Evolutionary conservation across 2,329 filamentous ascomycete species (phyloP).

Genomic region (Trichoderma atroviride): DNA sequence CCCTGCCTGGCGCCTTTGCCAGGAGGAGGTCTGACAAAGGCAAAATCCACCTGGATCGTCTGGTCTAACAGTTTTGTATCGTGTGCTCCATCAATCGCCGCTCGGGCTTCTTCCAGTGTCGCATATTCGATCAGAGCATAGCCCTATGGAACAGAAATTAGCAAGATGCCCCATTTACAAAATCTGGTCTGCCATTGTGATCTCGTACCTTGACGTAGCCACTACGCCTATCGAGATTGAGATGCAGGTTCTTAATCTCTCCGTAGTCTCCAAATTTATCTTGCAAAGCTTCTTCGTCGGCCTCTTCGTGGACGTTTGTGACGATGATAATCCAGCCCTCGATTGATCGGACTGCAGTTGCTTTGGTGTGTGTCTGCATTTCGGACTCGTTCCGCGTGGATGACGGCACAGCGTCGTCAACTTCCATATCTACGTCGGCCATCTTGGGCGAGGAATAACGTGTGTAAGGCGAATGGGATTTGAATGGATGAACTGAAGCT

Average conservation of each 20-base stretch:
- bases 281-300: conserved; percentile 78
- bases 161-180: not conserved
- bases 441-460: conserved; percentile 38
- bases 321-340: conserved; percentile 89
- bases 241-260: conserved; percentile 83
- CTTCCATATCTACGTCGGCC: conserved; percentile 63
- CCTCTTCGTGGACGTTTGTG: conserved; percentile 86
- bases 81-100: conserved; percentile 81
- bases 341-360: conserved; percentile 81
- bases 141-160: conserved; percentile 55
- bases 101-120: conserved; percentile 75
- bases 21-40: conserved; percentile 79
- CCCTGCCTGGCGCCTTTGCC: conserved; percentile 44
- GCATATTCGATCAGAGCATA: conserved; percentile 85
- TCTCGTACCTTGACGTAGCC: conserved; percentile 78
- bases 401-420: conserved; percentile 49
- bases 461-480: not conserved
- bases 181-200: not conserved
- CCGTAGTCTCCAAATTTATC: conserved; percentile 83
- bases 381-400: conserved; percentile 58
- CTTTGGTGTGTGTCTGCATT: conserved; percentile 72
- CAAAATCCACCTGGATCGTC: conserved; percentile 79
- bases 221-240: conserved; percentile 80
- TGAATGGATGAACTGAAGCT: not conserved
- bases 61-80: conserved; percentile 78